Conservation (phyloP, 495 filamentous ascomycete species). For the Aspergillus homomorphus region DNA sequence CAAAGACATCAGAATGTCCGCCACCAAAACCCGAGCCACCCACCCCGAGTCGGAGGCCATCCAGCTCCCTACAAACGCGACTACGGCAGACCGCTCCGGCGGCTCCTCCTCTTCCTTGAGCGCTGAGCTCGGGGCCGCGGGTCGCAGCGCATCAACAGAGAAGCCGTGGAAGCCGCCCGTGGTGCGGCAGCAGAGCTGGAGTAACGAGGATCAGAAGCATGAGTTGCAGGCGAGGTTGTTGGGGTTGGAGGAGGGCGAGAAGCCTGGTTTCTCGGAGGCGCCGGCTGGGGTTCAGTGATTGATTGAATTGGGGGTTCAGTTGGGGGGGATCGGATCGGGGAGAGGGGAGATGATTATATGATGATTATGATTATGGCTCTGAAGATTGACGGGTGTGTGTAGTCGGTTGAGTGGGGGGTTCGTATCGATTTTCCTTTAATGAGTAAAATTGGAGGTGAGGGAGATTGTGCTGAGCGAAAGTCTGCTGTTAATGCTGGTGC, state of each 20-base stretch:
- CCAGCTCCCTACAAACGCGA: neutral
- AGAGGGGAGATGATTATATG: no score
- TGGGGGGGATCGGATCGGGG: neutral
- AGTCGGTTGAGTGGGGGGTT: no score
- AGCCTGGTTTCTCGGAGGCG: slow-evolving; percentile 33
- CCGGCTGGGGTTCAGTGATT: neutral
- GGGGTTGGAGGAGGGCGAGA: slow-evolving; percentile 21
- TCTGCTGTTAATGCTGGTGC: no score
- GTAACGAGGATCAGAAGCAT: slow-evolving; percentile 35
- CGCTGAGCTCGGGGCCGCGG: neutral
- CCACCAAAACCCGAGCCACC: neutral
- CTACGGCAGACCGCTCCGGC: neutral
- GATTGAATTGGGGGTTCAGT: neutral
- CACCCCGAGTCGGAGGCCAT: neutral
- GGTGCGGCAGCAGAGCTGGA: slow-evolving; percentile 35
- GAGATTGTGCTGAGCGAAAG: no score
- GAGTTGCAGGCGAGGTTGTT: slow-evolving; percentile 32
- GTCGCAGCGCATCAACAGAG: neutral
- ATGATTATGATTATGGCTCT: no score
- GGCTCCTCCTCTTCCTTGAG: neutral
- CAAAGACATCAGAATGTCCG: neutral
- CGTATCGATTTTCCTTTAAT: no score
- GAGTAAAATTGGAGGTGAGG: no score
- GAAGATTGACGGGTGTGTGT: no score
- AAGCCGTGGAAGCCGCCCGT: slow-evolving; percentile 29